Base-by-base conservation (phyloP, 805 yeast genomes). In the Kazachstania psychrophila region DNA sequence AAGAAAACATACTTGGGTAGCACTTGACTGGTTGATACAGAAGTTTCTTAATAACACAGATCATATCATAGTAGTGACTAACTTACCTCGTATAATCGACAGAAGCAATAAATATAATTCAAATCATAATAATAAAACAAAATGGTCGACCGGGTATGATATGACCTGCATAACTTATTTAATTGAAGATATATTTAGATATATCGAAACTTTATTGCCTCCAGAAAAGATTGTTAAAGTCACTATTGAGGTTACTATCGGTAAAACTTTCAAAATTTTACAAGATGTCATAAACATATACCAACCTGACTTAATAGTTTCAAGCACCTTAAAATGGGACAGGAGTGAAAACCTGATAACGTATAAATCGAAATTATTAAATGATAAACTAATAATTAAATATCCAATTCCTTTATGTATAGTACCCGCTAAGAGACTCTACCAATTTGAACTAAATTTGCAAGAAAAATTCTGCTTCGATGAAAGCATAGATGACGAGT, bases 1-100 rank as follows among this genome's bases (percentile, higher is more conserved):
- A 1, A 62, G 88, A 41, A 67, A 62, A 36, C 89, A 82, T 58
- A 78, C 92, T 0, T 82, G 94, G 94, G 84, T 79, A 6, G 77
- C 86, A 2, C 55, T 82, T 25, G 94, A 82, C 52, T 82, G 83
- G 79, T 61, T 72, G 16, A 6, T 60, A 78, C 39, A 62, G 64
- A 30, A 61, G 64, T 28, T 58, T 76, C 8, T 54, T 77, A n/a
- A 27, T 6, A 4, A 26, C 3, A 83, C 85, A 7, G 94, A 82
- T 53, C 69, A 75, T 8, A 56, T 82, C 5, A 71, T 81, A 4
- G 68, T 82, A 5, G 68, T 75, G 8, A 68, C 86, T 2, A 56
- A 54, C 32, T 35, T 58, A 19, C 61, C 62, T 2, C 31, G 46
- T 31, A 34, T 47, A 6, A 26, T 31, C 8, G 16, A 32, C 12